phyloP scores from a whole-genome alignment of 1,284 basidiomycete genomes.

The Cutaneotrichosporon spelunceum region DNA sequence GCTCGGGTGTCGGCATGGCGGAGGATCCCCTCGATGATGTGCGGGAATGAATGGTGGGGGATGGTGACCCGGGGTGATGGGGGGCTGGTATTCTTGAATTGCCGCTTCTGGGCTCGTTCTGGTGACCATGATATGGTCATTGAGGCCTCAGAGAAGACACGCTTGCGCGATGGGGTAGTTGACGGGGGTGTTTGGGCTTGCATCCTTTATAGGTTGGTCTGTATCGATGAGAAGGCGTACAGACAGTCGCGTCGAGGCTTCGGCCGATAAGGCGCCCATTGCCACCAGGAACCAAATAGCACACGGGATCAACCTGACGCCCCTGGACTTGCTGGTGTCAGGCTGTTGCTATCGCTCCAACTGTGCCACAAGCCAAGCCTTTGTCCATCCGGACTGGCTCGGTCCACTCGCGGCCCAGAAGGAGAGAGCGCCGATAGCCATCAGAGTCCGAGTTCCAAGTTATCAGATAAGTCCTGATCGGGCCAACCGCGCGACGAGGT shows the following conservation, averaged over 20 bases:
- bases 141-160: background rate
- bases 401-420: background rate
- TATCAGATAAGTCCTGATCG: background rate
- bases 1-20: background rate
- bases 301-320: background rate
- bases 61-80: background rate
- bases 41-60: slow-evolving; percentile 9
- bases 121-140: background rate
- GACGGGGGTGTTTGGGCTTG: background rate
- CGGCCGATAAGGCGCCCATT: background rate
- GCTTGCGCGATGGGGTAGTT: background rate
- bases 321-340: background rate
- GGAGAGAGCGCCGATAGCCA: background rate
- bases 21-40: slow-evolving; percentile 4
- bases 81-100: background rate
- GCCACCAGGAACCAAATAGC: background rate
- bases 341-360: background rate
- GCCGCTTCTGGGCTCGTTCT: background rate
- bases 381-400: background rate
- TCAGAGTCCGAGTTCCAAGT: background rate
- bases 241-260: background rate
- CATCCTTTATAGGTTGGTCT: background rate
- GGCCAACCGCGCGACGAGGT: background rate
- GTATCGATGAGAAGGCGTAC: background rate
- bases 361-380: background rate